Conservation (phyloP, 2,329 filamentous ascomycete genomes). For the Huntiella savannae region DNA sequence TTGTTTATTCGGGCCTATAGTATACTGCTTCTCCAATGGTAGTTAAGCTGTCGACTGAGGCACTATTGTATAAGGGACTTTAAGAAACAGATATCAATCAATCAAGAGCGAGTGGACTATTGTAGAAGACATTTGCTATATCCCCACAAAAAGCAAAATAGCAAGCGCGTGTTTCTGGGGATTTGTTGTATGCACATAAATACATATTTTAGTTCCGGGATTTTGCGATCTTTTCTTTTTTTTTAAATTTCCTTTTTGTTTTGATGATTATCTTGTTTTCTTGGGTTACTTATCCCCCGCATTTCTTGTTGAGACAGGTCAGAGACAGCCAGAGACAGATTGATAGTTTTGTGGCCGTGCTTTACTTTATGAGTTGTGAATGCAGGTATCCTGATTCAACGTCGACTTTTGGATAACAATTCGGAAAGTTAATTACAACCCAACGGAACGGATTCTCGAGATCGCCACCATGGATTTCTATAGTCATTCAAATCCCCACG, state of each 20-base stretch:
- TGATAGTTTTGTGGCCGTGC: not conserved
- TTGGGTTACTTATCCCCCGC: not conserved
- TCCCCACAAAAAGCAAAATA: too few relatives aligned
- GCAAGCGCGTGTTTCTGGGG: too few relatives aligned
- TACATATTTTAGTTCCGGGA: not conserved
- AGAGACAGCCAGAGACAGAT: not conserved
- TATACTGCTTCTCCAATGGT: too few relatives aligned
- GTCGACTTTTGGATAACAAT: too few relatives aligned
- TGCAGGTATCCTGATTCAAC: too few relatives aligned
- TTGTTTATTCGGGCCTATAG: too few relatives aligned
- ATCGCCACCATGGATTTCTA: conserved; percentile 10
- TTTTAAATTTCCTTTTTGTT: not conserved
- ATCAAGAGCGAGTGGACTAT: too few relatives aligned
- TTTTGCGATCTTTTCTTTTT: not conserved
- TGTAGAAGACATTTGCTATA: too few relatives aligned
- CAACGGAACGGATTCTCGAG: conserved; percentile 7
- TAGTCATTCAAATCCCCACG: not conserved
- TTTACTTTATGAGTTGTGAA: not conserved
- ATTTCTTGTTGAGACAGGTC: not conserved
- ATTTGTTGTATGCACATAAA: not conserved
- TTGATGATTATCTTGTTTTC: not conserved
- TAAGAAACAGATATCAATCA: too few relatives aligned
- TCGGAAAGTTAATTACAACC: too few relatives aligned
- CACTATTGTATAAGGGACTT: too few relatives aligned
- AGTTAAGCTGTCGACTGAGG: too few relatives aligned